Conservation (phyloP, 768 basidiomycete species). For the Naganishia vaughanmartiniae region DNA sequence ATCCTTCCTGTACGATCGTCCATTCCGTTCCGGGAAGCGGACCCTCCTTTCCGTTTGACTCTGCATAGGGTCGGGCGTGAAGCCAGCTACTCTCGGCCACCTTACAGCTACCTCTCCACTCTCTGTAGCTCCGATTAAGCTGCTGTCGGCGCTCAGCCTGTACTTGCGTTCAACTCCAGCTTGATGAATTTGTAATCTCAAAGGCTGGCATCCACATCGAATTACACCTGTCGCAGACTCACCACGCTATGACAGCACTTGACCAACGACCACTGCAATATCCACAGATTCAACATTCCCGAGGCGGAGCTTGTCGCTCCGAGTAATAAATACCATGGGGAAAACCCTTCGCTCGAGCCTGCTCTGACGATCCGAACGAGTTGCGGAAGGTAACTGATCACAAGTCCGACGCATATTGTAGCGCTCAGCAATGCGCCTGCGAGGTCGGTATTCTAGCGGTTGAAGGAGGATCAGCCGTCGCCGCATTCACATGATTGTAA, state of each 20-base stretch:
- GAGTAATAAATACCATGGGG: constrained; percentile 58
- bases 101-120: background rate
- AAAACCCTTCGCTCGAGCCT: constrained; percentile 81
- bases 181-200: too few species aligned
- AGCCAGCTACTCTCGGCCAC: background rate
- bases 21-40: too few species aligned
- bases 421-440: constrained; percentile 65
- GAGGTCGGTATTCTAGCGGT: constrained; percentile 56
- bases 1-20: too few species aligned
- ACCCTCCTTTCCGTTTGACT: too few species aligned
- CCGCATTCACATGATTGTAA: background rate
- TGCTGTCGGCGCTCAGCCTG: too few species aligned
- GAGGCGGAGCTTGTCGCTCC: constrained; percentile 81
- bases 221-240: constrained; percentile 46
- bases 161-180: too few species aligned
- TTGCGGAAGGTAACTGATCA: constrained; percentile 73
- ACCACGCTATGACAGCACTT: constrained; percentile 77
- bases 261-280: constrained; percentile 78
- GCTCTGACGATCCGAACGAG: constrained; percentile 65
- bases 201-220: too few species aligned
- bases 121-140: too few species aligned
- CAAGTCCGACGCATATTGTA: constrained; percentile 67
- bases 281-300: constrained; percentile 79
- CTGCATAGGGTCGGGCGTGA: background rate
- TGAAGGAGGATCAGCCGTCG: background rate